These are phyloP conservation scores for Penicillium subrubescens DNA, from an alignment of 495 filamentous ascomycete species.

Conservation along the genomic window DNA sequence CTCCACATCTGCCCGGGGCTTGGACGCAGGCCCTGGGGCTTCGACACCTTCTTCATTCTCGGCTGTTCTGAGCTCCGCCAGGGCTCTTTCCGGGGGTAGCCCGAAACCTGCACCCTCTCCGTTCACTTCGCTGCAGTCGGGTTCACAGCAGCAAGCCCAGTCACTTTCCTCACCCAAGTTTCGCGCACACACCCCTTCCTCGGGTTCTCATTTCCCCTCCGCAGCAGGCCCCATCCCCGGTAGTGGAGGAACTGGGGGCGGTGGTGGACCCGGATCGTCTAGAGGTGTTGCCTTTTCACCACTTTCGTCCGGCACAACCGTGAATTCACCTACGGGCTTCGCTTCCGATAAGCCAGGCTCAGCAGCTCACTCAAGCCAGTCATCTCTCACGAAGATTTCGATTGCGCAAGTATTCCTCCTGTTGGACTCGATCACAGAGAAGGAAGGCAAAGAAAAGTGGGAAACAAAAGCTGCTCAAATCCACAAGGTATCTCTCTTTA, in stretches of 20 bases:
- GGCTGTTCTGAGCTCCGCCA: slow-evolving; percentile 55
- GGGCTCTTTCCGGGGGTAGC: slow-evolving; percentile 50
- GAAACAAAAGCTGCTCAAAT: slow-evolving; percentile 89
- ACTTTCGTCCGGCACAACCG: slow-evolving; percentile 60
- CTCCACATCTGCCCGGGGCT: slow-evolving; percentile 49
- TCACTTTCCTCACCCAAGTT: slow-evolving; percentile 62
- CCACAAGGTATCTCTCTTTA: slow-evolving; percentile 67
- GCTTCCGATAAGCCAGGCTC: slow-evolving; percentile 55
- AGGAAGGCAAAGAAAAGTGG: slow-evolving; percentile 88
- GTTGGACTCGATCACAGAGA: slow-evolving; percentile 90
- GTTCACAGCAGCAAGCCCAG: slow-evolving; percentile 59
- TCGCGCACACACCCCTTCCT: slow-evolving; percentile 62
- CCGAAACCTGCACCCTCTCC: slow-evolving; percentile 54
- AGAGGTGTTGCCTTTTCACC: slow-evolving; percentile 65
- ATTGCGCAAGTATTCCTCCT: slow-evolving; percentile 93
- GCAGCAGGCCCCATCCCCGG: slow-evolving; percentile 55
- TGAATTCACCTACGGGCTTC: slow-evolving; percentile 62
- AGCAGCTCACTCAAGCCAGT: slow-evolving; percentile 49
- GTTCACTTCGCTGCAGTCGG: slow-evolving; percentile 58
- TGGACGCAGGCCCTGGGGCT: slow-evolving; percentile 44
- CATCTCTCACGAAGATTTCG: slow-evolving; percentile 75
- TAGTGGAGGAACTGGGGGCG: slow-evolving; percentile 64
- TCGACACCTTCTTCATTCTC: slow-evolving; percentile 59
- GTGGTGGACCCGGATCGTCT: slow-evolving; percentile 54
- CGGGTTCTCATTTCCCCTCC: slow-evolving; percentile 62